A percentile compares a stretch with the other conserved stretches of the same genome.
phyloP scores from a whole-genome alignment of 352 stramenopile species.

The Globisporangium emineosum region DNA sequence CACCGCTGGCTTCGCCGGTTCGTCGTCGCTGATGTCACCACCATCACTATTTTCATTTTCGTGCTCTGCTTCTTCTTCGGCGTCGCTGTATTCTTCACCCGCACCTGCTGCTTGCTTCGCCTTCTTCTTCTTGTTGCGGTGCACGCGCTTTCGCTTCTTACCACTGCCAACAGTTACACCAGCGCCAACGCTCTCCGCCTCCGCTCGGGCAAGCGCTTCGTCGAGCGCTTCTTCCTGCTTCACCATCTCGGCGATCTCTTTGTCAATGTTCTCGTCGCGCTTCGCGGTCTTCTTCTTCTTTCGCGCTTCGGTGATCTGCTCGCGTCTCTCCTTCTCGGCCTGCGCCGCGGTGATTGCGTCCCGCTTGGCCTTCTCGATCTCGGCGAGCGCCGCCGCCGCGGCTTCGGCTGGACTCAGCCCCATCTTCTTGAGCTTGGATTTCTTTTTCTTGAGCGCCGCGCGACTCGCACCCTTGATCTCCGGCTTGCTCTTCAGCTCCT shows the following conservation, averaged over 20 bases:
- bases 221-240: constrained; percentile 13
- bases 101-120: constrained; percentile 1
- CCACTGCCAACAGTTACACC: constrained; percentile 5
- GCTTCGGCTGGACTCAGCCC: constrained; percentile 31
- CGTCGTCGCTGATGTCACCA: constrained; percentile 8
- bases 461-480: constrained; percentile 51
- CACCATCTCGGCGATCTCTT: constrained; percentile 20
- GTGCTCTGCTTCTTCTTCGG: constrained; percentile 22
- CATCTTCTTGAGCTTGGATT: constrained; percentile 69
- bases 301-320: constrained; percentile 22
- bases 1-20: background rate
- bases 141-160: constrained; percentile 34
- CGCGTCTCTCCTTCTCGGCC: constrained; percentile 21
- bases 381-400: constrained; percentile 22
- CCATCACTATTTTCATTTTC: background rate
- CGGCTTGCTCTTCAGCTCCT: constrained; percentile 35
- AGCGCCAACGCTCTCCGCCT: constrained; percentile 18
- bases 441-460: constrained; percentile 77
- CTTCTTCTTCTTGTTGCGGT: constrained; percentile 23
- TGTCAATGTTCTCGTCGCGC: constrained; percentile 15
- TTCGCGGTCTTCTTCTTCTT: constrained; percentile 24
- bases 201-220: constrained; percentile 12
- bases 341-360: constrained; percentile 8
- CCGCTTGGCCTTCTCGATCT: constrained; percentile 34
- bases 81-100: background rate